Evolutionary conservation across 2,329 filamentous ascomycete genomes (phyloP).

Genomic region (Karstenula rhodostoma): DNA sequence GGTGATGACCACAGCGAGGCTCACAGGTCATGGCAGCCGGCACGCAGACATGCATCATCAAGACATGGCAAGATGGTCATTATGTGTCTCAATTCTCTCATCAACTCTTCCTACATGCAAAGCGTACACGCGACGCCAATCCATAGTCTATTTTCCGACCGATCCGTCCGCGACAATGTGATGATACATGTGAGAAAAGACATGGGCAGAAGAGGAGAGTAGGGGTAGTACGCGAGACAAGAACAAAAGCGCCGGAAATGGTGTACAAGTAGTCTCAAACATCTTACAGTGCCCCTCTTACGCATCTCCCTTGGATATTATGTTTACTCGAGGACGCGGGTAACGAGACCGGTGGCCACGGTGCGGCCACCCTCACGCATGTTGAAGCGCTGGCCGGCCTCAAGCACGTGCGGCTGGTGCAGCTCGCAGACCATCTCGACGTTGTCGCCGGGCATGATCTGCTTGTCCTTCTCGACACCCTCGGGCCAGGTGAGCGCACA

Average conservation of each 20-base stretch:
- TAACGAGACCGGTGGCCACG: slow-evolving; percentile 51
- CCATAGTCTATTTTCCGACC: slow-evolving; percentile 18
- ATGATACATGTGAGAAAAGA: slow-evolving; percentile 15
- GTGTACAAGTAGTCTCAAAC: slow-evolving; percentile 18
- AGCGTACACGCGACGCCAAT: slow-evolving; percentile 10
- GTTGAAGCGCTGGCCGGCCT: slow-evolving; percentile 96
- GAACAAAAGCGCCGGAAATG: slow-evolving; percentile 18
- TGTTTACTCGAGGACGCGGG: slow-evolving; percentile 46
- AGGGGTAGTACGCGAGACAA: slow-evolving; percentile 16
- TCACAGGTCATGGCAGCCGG: too few species aligned
- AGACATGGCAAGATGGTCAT: neutral
- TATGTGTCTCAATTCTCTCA: slow-evolving; percentile 2
- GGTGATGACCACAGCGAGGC: too few species aligned
- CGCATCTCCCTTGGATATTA: neutral
- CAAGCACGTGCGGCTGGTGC: slow-evolving; percentile 84
- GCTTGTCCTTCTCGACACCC: slow-evolving; percentile 79
- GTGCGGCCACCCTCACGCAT: slow-evolving; percentile 90
- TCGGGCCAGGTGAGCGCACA: slow-evolving; percentile 87
- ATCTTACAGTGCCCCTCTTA: slow-evolving; percentile 14
- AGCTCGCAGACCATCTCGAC: slow-evolving; percentile 94
- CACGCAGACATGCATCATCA: neutral
- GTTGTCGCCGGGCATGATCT: slow-evolving; percentile 98
- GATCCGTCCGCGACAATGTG: slow-evolving; percentile 4
- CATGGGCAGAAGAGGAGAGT: slow-evolving; percentile 18
- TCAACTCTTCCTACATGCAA: slow-evolving; percentile 1